A percentile compares a stretch with the other conserved stretches of the same genome.
Conservation (phyloP, 2,329 filamentous ascomycete species). For the Fusarium papillatum region DNA sequence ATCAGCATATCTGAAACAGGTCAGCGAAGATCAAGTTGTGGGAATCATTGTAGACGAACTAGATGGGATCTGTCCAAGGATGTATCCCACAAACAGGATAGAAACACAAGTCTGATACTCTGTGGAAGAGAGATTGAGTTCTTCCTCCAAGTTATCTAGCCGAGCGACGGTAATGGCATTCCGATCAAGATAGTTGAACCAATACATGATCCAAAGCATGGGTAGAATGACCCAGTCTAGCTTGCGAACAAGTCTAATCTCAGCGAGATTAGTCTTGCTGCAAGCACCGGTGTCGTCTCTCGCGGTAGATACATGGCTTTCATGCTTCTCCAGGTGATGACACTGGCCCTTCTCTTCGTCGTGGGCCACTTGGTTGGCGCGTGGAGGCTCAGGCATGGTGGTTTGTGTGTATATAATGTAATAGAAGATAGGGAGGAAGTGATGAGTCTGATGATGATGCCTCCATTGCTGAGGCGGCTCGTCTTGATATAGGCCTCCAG, state of each 20-base stretch:
- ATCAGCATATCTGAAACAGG: constrained; percentile 52
- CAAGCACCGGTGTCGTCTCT: constrained; percentile 32
- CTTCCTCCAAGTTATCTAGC: constrained; percentile 47
- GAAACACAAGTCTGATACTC: constrained; percentile 45
- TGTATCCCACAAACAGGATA: constrained; percentile 57
- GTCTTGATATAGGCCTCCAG: constrained; percentile 18
- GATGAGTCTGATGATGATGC: background rate
- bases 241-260: constrained; percentile 36
- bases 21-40: too few relatives aligned
- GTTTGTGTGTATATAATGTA: too few relatives aligned
- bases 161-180: constrained; percentile 61
- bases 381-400: constrained; percentile 5
- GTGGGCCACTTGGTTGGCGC: background rate
- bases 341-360: constrained; percentile 26
- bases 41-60: too few relatives aligned
- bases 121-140: constrained; percentile 38
- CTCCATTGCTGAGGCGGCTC: background rate
- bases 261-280: constrained; percentile 31
- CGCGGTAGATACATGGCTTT: constrained; percentile 5
- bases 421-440: background rate
- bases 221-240: constrained; percentile 39
- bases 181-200: constrained; percentile 60
- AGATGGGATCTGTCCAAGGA: constrained; percentile 55
- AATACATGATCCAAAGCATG: constrained; percentile 56
- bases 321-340: constrained; percentile 24